A percentile compares a stretch with the other conserved stretches of the same genome.
Evolutionary conservation across 2,329 filamentous ascomycete species (phyloP).

Genomic region (Colletotrichum navitas): DNA sequence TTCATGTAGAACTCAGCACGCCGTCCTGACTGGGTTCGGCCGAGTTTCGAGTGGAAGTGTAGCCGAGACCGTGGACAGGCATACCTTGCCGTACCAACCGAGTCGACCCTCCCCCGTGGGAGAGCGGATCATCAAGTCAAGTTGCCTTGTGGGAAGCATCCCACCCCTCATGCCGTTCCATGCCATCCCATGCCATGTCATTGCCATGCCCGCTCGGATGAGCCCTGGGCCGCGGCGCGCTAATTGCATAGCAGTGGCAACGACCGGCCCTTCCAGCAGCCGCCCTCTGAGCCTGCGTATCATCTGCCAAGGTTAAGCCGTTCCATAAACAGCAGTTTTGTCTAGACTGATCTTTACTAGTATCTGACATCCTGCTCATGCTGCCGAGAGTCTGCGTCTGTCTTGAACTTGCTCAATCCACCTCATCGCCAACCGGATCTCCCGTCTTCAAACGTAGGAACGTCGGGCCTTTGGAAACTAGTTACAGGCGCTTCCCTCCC

Average conservation of each 20-base stretch:
- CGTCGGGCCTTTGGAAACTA: not conserved
- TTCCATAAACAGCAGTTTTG: not conserved
- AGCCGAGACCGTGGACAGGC: constrained; percentile 17
- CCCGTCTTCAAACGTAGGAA: constrained; percentile 3
- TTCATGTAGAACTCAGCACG: not conserved
- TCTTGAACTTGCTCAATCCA: constrained; percentile 44
- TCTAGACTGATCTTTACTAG: not conserved
- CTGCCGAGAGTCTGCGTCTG: constrained; percentile 24
- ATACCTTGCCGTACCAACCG: not conserved
- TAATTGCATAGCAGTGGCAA: not conserved
- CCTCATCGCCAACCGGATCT: constrained; percentile 19
- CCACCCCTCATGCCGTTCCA: not conserved
- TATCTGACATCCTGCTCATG: not conserved
- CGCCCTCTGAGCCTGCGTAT: constrained; percentile 12
- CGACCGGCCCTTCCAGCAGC: not conserved
- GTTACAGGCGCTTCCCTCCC: not conserved
- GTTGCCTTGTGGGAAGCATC: not conserved
- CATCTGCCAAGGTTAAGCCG: not conserved
- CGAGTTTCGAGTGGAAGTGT: not conserved
- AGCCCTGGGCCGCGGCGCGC: constrained; percentile 10
- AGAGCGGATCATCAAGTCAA: constrained; percentile 1
- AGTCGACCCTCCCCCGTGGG: not conserved
- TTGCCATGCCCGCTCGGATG: constrained; percentile 9
- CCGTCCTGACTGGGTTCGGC: not conserved
- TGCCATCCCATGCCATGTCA: not conserved